Evolutionary conservation across 345 rosid genomes (phyloP).

Genomic region (Eutrema japonicum): DNA sequence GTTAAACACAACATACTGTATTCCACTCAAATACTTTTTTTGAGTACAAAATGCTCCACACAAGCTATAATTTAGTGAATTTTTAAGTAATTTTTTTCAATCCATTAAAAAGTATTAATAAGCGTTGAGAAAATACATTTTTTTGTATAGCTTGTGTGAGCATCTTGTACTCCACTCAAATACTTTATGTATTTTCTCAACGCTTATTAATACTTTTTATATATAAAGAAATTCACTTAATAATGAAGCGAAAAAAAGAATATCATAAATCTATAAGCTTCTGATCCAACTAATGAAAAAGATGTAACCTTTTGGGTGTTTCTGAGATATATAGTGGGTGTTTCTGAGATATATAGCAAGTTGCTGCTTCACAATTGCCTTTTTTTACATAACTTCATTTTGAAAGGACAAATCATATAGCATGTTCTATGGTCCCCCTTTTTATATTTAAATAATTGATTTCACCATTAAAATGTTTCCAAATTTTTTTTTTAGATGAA

Average conservation of each 20-base stretch:
- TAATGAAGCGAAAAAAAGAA: not conserved
- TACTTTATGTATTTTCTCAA: conserved; percentile 14
- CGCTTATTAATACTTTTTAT: not conserved
- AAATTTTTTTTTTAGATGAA: too few relatives aligned
- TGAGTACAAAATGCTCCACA: too few relatives aligned
- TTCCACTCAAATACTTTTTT: too few relatives aligned
- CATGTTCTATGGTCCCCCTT: conserved; percentile 31
- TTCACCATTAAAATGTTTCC: not conserved
- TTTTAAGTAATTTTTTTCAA: too few relatives aligned
- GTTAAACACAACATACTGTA: too few relatives aligned
- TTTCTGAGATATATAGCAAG: conserved; percentile 37
- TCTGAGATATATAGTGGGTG: conserved; percentile 34
- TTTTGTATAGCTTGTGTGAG: too few relatives aligned
- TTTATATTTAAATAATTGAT: not conserved
- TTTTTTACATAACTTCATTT: not conserved
- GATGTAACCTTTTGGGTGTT: conserved; percentile 28
- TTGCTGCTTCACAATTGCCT: not conserved
- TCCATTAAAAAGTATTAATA: too few relatives aligned
- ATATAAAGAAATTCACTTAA: not conserved
- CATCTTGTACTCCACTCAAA: conserved; percentile 10
- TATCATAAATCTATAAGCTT: conserved; percentile 16
- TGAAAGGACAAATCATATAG: conserved; percentile 4
- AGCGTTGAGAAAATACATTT: too few relatives aligned
- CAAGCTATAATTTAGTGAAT: too few relatives aligned
- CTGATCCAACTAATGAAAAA: conserved; percentile 23